Percentiles rank a stretch among this genome's conserved stretches.
These are phyloP conservation scores for Houttuynia cordata DNA, from an alignment of 164 flowering plant genomes.

Conservation along the genomic window DNA sequence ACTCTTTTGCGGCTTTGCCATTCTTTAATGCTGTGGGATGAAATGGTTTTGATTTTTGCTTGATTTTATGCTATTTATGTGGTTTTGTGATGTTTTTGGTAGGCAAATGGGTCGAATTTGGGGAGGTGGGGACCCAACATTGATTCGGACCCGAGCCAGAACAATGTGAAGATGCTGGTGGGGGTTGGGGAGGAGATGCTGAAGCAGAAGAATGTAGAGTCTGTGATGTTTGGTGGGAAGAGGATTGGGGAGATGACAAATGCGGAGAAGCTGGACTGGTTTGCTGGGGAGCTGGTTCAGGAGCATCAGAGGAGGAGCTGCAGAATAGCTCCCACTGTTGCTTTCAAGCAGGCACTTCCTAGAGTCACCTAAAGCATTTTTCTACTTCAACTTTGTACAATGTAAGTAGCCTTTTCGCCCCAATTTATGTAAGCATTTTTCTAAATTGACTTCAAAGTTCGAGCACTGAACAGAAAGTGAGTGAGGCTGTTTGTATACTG, in stretches of 20 bases:
- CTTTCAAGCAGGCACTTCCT: constrained; percentile 70
- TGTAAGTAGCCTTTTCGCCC: no score
- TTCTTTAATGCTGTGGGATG: neutral
- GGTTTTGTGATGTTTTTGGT: neutral
- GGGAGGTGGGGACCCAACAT: constrained; percentile 2
- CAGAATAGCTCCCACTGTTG: constrained; percentile 96
- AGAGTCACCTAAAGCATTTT: constrained; percentile 12
- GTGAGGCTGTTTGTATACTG: neutral
- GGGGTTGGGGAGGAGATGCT: constrained; percentile 23
- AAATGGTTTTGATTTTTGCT: no score
- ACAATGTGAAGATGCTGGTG: constrained; percentile 6
- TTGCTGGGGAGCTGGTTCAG: constrained; percentile 72
- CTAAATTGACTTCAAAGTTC: no score
- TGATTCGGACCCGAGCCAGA: constrained; percentile 4
- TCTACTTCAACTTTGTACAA: neutral
- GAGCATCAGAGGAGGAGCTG: constrained; percentile 96
- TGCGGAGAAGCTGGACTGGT: constrained; percentile 85
- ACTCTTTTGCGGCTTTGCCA: no score
- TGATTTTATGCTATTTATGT: neutral
- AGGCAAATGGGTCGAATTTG: constrained; percentile 4
- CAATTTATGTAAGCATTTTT: no score
- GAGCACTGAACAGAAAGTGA: no score
- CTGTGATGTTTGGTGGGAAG: constrained; percentile 82
- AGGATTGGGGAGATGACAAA: constrained; percentile 62
- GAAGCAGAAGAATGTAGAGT: constrained; percentile 84